Percentiles rank a stretch among this genome's conserved stretches.
phyloP scores from a whole-genome alignment of 2,329 filamentous ascomycete species.

The Claviceps sp. region DNA sequence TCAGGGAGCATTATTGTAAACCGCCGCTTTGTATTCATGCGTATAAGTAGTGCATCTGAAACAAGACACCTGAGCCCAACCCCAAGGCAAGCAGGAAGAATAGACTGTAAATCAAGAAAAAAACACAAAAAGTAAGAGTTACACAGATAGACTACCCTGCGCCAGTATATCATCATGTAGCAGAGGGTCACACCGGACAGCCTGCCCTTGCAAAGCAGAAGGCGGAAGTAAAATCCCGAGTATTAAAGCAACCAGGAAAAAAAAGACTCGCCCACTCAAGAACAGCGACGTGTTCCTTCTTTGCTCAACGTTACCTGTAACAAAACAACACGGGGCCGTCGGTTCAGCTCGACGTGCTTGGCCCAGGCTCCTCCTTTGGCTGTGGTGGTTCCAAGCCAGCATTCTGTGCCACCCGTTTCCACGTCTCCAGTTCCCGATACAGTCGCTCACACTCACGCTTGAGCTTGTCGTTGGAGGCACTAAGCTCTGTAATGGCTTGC shows the following conservation, averaged over 20 bases:
- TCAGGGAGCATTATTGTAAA: background rate
- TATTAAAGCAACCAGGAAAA: background rate
- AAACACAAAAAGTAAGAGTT: background rate
- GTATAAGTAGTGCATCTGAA: background rate
- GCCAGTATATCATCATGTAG: background rate
- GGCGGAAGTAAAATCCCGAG: background rate
- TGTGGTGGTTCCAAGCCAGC: conserved; percentile 37
- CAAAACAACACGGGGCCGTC: background rate
- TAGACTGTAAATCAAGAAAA: background rate
- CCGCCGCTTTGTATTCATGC: background rate
- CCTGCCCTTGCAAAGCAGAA: background rate
- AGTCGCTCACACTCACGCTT: conserved; percentile 68
- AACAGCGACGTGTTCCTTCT: background rate
- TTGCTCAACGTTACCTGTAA: too few species aligned
- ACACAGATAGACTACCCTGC: background rate
- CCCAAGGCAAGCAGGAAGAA: background rate
- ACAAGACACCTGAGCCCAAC: background rate
- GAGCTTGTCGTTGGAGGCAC: conserved; percentile 73
- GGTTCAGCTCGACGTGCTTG: conserved; percentile 18
- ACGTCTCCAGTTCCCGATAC: conserved; percentile 65
- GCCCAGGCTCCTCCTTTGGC: conserved; percentile 22
- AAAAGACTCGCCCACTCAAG: background rate
- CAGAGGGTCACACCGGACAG: background rate
- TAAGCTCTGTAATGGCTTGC: conserved; percentile 79
- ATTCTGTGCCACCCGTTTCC: conserved; percentile 56